Base-by-base conservation (phyloP, 148 eudicot genomes). In the Nepenthes mirabilis region DNA sequence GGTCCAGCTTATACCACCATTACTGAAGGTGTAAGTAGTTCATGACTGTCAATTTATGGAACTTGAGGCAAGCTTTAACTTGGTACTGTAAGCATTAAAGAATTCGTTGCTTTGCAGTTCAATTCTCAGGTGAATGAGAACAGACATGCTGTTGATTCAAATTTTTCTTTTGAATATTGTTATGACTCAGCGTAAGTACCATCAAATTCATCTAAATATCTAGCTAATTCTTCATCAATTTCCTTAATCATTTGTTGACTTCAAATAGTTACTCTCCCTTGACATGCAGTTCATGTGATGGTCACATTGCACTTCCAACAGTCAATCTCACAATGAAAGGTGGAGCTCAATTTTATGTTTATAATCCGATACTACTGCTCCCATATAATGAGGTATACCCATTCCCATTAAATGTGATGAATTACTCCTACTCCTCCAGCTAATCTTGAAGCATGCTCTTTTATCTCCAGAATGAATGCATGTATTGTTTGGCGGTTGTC, bases 121-220 rank as follows among this genome's bases (percentile, higher is more conserved):
- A 55, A 86, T 72, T 68, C 81, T 12, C 80, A 75, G 60, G 58
- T 63, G 52, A 71, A 67, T 65, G 95, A 80, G 65, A 68, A 66
- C 55, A 75, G 88, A 43, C 74, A 55, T 53, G 66, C 77, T n/a
- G 62, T 77, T 52, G 79, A 80, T 67, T 61, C 77, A 8, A 75
- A 76, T 50, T 71, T 84, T 33, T 89, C 91, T 33, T 90, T 87
- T 49, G 83, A 87, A 45, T 87, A 77, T 71, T 90, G 95, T 62
- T 90, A 90, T 52, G 70, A 72, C 56, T 72, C 84, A 75, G 84
- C 91, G 95, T 87, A 33, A 72, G 64, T 49, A 47, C 63, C 52
- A 37, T 33, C 6, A 8, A 37, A 36, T 23, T 45, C 14, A 14
- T 13, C n/a, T 58, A 33, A n/a, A 23, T 48, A 14, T n/a, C 12